A percentile compares a stretch with the other conserved stretches of the same genome.
These are phyloP conservation scores for Jatropha multifida DNA, from an alignment of 441 rosid species.

Conservation along the genomic window DNA sequence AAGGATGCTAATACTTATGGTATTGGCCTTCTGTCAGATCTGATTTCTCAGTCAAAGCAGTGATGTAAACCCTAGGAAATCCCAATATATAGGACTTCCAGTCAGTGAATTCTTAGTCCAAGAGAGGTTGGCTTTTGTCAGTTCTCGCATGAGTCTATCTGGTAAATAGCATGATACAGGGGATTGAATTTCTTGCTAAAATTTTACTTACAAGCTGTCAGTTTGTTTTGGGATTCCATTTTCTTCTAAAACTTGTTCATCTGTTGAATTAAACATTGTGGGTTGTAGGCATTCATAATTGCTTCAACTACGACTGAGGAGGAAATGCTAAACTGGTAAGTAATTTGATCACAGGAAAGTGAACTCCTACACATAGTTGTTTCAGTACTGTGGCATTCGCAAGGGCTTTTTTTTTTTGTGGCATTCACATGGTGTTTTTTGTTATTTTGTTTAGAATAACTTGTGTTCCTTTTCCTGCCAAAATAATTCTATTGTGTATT, in stretches of 20 bases:
- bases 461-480: not conserved
- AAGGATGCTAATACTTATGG: not conserved
- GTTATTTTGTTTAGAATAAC: not conserved
- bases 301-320: conserved; percentile 87
- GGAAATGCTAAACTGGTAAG: conserved; percentile 89
- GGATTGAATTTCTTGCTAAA: not conserved
- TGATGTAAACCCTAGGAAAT: not conserved
- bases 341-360: not conserved
- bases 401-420: not conserved
- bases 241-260: conserved; percentile 8
- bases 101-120: not conserved
- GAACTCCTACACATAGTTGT: not conserved
- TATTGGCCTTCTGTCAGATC: not conserved
- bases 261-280: conserved; percentile 11
- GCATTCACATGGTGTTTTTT: too few species aligned
- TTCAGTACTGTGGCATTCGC: not conserved
- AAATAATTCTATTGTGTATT: not conserved
- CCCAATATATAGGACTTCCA: not conserved
- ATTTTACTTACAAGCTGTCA: conserved; percentile 1
- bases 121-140: not conserved
- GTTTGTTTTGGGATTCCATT: conserved; percentile 5
- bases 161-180: not conserved
- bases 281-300: conserved; percentile 80
- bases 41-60: not conserved
- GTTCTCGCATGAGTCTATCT: not conserved